Percentiles rank a stretch among this genome's conserved stretches.
Evolutionary conservation across 164 flowering plant species (phyloP).

Genomic region (Macadamia tetraphylla): DNA sequence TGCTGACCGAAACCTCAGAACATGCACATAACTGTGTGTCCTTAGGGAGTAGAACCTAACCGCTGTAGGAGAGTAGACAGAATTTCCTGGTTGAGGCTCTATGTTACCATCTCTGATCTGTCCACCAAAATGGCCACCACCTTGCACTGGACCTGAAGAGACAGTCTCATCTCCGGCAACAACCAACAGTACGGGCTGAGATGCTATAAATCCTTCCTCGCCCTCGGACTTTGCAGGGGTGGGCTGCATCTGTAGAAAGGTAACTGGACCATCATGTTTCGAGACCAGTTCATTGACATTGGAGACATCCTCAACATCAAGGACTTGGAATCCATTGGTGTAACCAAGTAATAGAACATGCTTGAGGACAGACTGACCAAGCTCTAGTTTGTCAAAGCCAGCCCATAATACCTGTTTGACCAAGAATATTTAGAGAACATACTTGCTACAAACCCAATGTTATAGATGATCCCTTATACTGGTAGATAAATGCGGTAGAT

Average conservation of each 20-base stretch:
- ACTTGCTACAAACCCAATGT: not conserved
- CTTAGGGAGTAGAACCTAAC: constrained; percentile 84
- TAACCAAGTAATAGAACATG: constrained; percentile 75
- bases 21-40: constrained; percentile 78
- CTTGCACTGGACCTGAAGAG: constrained; percentile 30
- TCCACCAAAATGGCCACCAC: constrained; percentile 41
- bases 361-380: constrained; percentile 34
- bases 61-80: constrained; percentile 56
- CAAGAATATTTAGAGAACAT: constrained; percentile 12
- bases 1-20: constrained; percentile 80
- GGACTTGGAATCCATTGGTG: constrained; percentile 69
- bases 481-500: not conserved
- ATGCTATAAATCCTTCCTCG: constrained; percentile 36
- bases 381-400: constrained; percentile 71
- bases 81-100: constrained; percentile 47
- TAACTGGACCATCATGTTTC: constrained; percentile 78
- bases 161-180: constrained; percentile 71
- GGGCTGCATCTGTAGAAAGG: constrained; percentile 87
- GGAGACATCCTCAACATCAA: constrained; percentile 83
- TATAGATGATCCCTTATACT: not conserved
- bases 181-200: constrained; percentile 77
- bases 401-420: constrained; percentile 75
- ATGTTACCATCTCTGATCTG: constrained; percentile 35
- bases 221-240: constrained; percentile 37
- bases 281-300: constrained; percentile 78